phyloP scores from a whole-genome alignment of 371 early-diverging fungal species.

The Entomophthora muscae region DNA sequence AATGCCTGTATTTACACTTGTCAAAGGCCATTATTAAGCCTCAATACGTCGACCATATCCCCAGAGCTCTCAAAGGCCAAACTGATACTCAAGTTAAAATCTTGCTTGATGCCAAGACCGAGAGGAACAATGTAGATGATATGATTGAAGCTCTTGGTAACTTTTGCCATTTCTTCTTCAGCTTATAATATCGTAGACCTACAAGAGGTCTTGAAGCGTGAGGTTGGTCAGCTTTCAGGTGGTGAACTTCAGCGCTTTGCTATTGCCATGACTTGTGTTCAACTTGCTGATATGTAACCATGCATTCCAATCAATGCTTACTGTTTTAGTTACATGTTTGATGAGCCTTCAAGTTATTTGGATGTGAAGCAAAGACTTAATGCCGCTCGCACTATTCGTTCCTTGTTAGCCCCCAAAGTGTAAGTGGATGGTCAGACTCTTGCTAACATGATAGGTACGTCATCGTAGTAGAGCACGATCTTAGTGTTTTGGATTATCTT shows the following conservation, averaged over 20 bases:
- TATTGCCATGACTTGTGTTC: slow-evolving; percentile 80
- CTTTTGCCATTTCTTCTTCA: not conserved
- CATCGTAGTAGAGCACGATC: slow-evolving; percentile 99
- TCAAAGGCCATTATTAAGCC: slow-evolving; percentile 88
- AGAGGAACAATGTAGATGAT: slow-evolving; percentile 49
- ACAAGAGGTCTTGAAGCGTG: slow-evolving; percentile 70
- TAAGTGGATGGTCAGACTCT: slow-evolving; percentile 10
- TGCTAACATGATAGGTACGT: slow-evolving; percentile 73
- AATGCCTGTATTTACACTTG: too few relatives aligned
- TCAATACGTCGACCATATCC: slow-evolving; percentile 96
- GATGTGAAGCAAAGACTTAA: slow-evolving; percentile 99
- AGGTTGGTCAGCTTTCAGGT: slow-evolving; percentile 89
- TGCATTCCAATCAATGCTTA: not conserved
- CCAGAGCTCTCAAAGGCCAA: slow-evolving; percentile 63
- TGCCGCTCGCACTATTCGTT: slow-evolving; percentile 90
- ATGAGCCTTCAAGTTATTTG: slow-evolving; percentile 98
- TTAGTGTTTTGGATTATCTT: slow-evolving; percentile 96
- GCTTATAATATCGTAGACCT: slow-evolving; percentile 35
- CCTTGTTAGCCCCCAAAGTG: slow-evolving; percentile 45
- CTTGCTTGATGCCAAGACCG: slow-evolving; percentile 55
- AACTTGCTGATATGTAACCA: slow-evolving; percentile 74
- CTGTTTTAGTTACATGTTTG: slow-evolving; percentile 88
- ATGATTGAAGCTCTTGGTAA: slow-evolving; percentile 57
- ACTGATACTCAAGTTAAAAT: slow-evolving; percentile 35
- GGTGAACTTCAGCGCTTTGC: slow-evolving; percentile 99